A percentile compares a stretch with the other conserved stretches of the same genome.
Evolutionary conservation across 805 yeast species (phyloP).

Genomic region (Yamadazyma nakazawae): DNA sequence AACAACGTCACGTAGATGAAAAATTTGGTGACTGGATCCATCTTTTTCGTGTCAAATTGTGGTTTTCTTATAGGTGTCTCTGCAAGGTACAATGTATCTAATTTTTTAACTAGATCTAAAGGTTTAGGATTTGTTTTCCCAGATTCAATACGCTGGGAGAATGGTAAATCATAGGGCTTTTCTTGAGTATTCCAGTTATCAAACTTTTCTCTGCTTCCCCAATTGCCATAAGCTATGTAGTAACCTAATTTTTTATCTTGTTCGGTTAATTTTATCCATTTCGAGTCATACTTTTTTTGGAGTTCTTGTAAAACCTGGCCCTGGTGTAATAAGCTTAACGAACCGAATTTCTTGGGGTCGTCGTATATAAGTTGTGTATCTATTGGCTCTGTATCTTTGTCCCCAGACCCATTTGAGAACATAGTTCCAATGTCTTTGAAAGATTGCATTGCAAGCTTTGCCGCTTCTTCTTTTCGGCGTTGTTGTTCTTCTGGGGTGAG

Average conservation of each 20-base stretch:
- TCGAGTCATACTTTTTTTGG: constrained; percentile 47
- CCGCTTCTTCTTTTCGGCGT: constrained; percentile 29
- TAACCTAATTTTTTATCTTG: constrained; percentile 56
- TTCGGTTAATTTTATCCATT: constrained; percentile 52
- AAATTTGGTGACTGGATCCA: constrained; percentile 57
- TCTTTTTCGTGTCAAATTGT: constrained; percentile 44
- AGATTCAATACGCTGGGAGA: constrained; percentile 21
- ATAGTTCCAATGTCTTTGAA: constrained; percentile 38
- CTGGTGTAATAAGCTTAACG: constrained; percentile 47
- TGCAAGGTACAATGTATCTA: constrained; percentile 40
- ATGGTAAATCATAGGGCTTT: constrained; percentile 60
- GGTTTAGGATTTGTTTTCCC: constrained; percentile 22
- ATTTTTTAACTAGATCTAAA: constrained; percentile 25
- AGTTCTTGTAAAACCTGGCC: constrained; percentile 54
- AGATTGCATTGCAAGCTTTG: constrained; percentile 37
- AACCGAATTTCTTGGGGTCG: constrained; percentile 32
- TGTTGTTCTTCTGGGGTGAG: constrained; percentile 14
- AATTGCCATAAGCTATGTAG: constrained; percentile 63
- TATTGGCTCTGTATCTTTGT: constrained; percentile 44
- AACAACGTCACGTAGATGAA: constrained; percentile 48
- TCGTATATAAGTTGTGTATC: constrained; percentile 43
- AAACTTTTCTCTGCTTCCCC: constrained; percentile 66
- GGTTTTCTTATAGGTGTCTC: constrained; percentile 43
- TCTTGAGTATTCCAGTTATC: constrained; percentile 39
- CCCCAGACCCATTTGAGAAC: constrained; percentile 32